Evolutionary conservation across 2,329 filamentous ascomycete genomes (phyloP).

Genomic region (Moelleriella libera): DNA sequence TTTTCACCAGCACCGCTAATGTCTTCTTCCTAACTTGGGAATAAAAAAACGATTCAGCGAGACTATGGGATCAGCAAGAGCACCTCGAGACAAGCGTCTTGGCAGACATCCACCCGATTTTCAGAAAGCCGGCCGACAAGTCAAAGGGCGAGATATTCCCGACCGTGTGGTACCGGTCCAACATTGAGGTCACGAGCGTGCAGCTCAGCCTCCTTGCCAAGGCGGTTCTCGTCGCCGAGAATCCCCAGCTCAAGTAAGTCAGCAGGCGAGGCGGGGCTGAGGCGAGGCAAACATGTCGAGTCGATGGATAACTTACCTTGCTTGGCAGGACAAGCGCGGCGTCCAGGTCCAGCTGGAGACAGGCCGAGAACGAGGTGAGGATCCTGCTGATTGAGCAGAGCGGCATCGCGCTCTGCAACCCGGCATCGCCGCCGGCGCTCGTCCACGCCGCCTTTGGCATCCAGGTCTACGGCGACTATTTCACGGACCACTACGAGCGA

Average conservation of each 20-base stretch:
- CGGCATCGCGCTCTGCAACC: constrained; percentile 24
- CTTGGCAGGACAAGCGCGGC: background rate
- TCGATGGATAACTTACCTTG: too few species aligned
- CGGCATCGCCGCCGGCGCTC: constrained; percentile 20
- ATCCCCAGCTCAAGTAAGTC: constrained; percentile 19
- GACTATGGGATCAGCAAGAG: constrained; percentile 20
- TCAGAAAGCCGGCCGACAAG: constrained; percentile 18
- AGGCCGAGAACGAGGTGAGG: constrained; percentile 22
- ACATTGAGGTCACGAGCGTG: constrained; percentile 24
- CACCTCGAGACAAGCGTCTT: constrained; percentile 19
- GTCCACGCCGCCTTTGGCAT: constrained; percentile 25
- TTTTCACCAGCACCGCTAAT: background rate
- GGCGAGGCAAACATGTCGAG: too few species aligned
- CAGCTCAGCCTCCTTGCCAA: constrained; percentile 24
- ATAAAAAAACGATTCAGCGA: constrained; percentile 9
- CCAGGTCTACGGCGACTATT: constrained; percentile 26
- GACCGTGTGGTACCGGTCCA: constrained; percentile 23
- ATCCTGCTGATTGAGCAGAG: constrained; percentile 22
- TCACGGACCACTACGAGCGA: constrained; percentile 23
- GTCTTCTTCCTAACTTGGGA: background rate
- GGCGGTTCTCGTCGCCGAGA: constrained; percentile 24
- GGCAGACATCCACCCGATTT: constrained; percentile 18
- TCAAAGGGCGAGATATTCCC: constrained; percentile 24
- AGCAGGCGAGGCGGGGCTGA: background rate
- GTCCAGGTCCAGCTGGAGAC: constrained; percentile 16